Conservation (phyloP, 768 basidiomycete genomes). For the Cystobasidium ongulense region DNA sequence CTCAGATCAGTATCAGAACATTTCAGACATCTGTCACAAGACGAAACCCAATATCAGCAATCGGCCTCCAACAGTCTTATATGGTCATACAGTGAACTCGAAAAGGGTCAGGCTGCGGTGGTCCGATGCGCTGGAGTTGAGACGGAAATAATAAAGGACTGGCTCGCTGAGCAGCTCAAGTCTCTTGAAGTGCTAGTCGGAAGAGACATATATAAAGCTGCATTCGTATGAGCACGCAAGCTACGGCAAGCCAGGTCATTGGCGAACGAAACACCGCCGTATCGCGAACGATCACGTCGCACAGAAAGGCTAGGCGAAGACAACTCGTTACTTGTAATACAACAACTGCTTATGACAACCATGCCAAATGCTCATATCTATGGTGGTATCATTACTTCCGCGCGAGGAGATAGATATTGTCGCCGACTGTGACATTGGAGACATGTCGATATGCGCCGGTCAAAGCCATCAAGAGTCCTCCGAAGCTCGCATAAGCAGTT, state of each 20-base stretch:
- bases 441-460: slow-evolving; percentile 88
- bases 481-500: slow-evolving; percentile 92
- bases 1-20: slow-evolving; percentile 51
- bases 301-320: no score
- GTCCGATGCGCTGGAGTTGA: slow-evolving; percentile 37
- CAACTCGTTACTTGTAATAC: no score
- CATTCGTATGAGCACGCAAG: slow-evolving; percentile 47
- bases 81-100: slow-evolving; percentile 69
- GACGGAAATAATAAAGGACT: slow-evolving; percentile 40
- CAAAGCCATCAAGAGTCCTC: slow-evolving; percentile 86
- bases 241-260: no score
- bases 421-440: slow-evolving; percentile 82
- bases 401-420: slow-evolving; percentile 81
- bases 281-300: no score
- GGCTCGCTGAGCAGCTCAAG: slow-evolving; percentile 36
- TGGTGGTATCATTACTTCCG: slow-evolving; percentile 44
- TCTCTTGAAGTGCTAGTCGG: slow-evolving; percentile 35
- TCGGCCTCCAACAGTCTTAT: slow-evolving; percentile 55
- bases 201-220: slow-evolving; percentile 34
- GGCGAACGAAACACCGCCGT: no score
- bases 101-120: slow-evolving; percentile 25
- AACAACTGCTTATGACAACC: background rate
- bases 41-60: slow-evolving; percentile 56
- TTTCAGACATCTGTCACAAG: slow-evolving; percentile 52
- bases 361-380: background rate